phyloP scores from a whole-genome alignment of 2,329 filamentous ascomycete genomes.

The Metarhizium rileyi region DNA sequence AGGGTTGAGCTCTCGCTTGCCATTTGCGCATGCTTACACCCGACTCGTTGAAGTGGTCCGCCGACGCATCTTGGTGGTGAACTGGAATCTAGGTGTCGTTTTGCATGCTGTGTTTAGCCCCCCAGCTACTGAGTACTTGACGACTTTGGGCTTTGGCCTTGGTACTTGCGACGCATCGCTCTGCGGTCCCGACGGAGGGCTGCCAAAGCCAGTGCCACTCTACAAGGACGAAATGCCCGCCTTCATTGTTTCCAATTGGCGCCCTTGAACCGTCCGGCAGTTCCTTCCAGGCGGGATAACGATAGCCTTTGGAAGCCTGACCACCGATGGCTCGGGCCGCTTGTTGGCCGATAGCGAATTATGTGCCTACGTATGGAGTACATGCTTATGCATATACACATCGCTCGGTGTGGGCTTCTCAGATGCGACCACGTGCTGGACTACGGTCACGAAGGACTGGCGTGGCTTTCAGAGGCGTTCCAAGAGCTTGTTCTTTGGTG shows the following conservation, averaged over 20 bases:
- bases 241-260: neutral
- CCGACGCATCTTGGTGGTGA: neutral
- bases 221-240: no score
- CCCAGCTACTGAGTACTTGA: no score
- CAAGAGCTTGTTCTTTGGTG: neutral
- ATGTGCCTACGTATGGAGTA: no score
- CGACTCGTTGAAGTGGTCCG: neutral
- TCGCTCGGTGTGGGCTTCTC: no score
- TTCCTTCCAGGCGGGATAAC: neutral
- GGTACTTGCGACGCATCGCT: no score
- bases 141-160: neutral
- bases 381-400: no score
- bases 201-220: no score
- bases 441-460: neutral
- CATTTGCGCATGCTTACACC: neutral
- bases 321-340: neutral
- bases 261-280: neutral
- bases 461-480: neutral
- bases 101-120: no score
- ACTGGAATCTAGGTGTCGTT: neutral
- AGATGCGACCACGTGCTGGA: neutral
- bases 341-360: neutral
- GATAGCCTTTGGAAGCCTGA: neutral
- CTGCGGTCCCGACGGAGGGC: no score
- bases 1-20: neutral